These are phyloP conservation scores for Cutaneotrichosporon cutaneum DNA, from an alignment of 1,284 basidiomycete species.

Conservation along the genomic window DNA sequence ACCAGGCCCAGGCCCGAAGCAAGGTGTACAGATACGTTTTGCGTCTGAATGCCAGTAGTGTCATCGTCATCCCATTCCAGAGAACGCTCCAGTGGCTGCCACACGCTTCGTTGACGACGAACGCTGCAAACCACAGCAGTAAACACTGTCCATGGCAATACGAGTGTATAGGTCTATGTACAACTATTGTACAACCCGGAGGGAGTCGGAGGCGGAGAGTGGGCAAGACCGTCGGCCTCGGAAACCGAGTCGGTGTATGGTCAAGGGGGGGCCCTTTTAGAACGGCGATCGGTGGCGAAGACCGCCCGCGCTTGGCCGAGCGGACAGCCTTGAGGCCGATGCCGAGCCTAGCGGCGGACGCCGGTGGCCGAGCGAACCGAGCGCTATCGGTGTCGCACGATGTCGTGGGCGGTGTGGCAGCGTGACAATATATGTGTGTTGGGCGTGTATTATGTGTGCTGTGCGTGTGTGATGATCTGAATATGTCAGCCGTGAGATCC, in stretches of 20 bases:
- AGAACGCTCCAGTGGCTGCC: too few relatives aligned
- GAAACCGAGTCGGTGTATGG: neutral
- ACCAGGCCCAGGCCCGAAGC: too few relatives aligned
- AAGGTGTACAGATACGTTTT: too few relatives aligned
- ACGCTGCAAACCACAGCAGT: neutral
- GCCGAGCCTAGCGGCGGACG: neutral
- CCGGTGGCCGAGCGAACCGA: neutral
- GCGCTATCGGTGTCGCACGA: neutral
- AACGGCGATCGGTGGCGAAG: neutral
- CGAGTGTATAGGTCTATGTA: neutral
- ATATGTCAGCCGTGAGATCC: too few relatives aligned
- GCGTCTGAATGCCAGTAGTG: too few relatives aligned
- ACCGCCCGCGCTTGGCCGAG: neutral
- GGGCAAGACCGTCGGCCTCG: neutral
- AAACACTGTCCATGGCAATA: neutral
- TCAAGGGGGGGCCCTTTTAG: neutral
- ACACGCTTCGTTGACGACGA: too few relatives aligned
- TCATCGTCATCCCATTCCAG: too few relatives aligned
- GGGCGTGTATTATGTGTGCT: too few relatives aligned
- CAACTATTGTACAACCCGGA: neutral
- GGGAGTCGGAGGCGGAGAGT: neutral
- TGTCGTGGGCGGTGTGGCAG: neutral
- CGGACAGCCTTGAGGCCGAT: neutral
- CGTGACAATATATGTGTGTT: neutral
- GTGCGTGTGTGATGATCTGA: too few relatives aligned